Base-by-base conservation (phyloP, 2,329 filamentous ascomycete genomes). In the Fusarium proliferatum region DNA sequence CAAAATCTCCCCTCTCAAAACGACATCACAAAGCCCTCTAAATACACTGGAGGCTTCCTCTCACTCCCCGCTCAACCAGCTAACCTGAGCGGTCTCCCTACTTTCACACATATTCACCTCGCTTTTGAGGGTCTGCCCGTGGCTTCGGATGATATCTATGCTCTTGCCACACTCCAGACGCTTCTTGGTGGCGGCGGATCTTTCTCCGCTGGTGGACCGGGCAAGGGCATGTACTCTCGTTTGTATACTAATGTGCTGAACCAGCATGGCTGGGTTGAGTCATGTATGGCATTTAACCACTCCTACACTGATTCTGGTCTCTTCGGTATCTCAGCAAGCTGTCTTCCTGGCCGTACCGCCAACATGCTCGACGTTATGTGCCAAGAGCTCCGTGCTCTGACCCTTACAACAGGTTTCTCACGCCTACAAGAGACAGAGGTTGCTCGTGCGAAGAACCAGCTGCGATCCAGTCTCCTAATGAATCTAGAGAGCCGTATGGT, bases 201-300 rank as follows among this genome's bases (percentile, higher is more conserved):
- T 63, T 99, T 99, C 86, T 97, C 94, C 21, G 96, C 96, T 61
- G 96, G 96, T 77, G 96, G 96, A 0, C 96, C 96, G 9, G 96
- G 96, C 60, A 99, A 99, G 86, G 96, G 96, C 82, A 99, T 99
- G 96, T 98, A 98, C 87, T 97, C 94, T 42, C 93, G 96, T 17
- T 90, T 99, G 13, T 99, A 98, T 87, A 98, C 95, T 72, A 97
- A 98, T 81, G 96, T 98, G 1, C 89, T 99, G 58, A 99, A 99
- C 86, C 95, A 98, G 84, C 92, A 97, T 84, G 94, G 93, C 76
- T 99, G 96, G 96, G 94, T 99, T 33, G 96, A 99, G 85, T 95
- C 91, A 69, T 98, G 96, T 84, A 88, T 97, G 58, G 93, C 96
- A 36, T 98, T 98, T 87, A 98, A 98, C 87, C 95, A 98, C 87